Evolutionary conservation across 441 rosid species (phyloP), one percentile per base, ranked within the genome.

Genomic region (Aquilaria agallochum): DNA sequence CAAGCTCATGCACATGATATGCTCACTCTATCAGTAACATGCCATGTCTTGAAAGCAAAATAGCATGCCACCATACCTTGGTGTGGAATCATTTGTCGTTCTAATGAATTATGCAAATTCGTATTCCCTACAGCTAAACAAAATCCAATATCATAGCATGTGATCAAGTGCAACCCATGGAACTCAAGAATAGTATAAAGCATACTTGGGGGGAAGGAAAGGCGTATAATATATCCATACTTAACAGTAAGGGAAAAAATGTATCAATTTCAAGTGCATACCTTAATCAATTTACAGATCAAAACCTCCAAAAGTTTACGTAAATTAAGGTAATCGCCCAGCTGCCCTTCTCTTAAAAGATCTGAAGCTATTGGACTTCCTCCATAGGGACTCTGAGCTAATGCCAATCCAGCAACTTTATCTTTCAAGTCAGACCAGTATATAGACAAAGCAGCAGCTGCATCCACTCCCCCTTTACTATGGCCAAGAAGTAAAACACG

Each of bases 391-490:
- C 97, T 87, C 68, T 95, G 98, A 12, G 96, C 91, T 55, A 95
- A 70, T 55, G 76, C 99, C 69, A 95, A 75, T 45, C 97, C 97
- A 56, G 94, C 92, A 56, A 94, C 97, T 79, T 91, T 94, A 69
- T 89, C 96, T 71, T 87, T 89, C 70, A 95, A 77, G 11, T 95
- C 96, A 70, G 96, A 71, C 99, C 97, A 95, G 72, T 92, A 86
- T 51, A 95, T 75, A 14, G 99, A 89, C 57, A 92, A 67, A 64
- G 99, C 96, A 74, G 97, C 98, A 1, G 98, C 99, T 50, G 95
- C 80, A 75, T 95, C 99, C 64, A 89, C 82, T 56, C 99, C 99
- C 62, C 99, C 98, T 89, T 95, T 95, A 82, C 99, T 92, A 79
- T 95, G 99, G 51, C 99, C 98, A 59, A 95, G 85, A 72, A 95